Conservation (phyloP, 1,284 basidiomycete species). For the Cystobasidium sp. region DNA sequence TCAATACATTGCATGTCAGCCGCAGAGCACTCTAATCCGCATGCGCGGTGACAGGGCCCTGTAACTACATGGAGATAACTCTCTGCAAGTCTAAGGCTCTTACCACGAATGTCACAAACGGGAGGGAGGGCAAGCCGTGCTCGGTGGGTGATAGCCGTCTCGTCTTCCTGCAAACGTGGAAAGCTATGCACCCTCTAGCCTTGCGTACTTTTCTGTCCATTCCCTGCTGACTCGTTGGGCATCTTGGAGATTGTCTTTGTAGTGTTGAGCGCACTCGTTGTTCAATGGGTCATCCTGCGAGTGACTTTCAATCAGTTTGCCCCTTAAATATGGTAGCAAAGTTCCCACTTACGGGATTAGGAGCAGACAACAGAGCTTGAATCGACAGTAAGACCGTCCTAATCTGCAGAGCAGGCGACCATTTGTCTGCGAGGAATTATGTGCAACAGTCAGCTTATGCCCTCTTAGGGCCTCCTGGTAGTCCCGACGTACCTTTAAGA, state of each 20-base stretch:
- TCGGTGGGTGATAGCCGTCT: no score
- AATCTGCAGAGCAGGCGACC: conserved; percentile 98
- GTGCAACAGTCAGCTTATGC: no score
- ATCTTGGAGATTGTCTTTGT: conserved; percentile 94
- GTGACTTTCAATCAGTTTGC: not conserved
- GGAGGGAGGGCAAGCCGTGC: no score
- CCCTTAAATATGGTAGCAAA: not conserved
- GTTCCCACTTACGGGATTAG: conserved; percentile 70
- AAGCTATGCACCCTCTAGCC: not conserved
- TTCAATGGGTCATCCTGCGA: conserved; percentile 88
- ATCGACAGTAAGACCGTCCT: conserved; percentile 95
- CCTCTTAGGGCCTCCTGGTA: not conserved
- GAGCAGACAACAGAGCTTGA: conserved; percentile 91
- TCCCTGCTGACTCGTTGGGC: conserved; percentile 86
- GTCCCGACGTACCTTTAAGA: conserved; percentile 72
- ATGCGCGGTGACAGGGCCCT: no score
- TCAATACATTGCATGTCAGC: no score
- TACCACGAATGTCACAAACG: no score
- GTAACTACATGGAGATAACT: no score
- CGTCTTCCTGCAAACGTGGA: no score
- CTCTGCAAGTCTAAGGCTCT: no score
- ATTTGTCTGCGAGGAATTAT: conserved; percentile 77
- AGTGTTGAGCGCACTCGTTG: conserved; percentile 89
- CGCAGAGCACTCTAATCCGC: no score
- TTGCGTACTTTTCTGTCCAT: conserved; percentile 86